Percentiles rank a stretch among this genome's conserved stretches.
These are phyloP conservation scores for Suhomyces choctaworum DNA, from an alignment of 1,139 yeast species.

Conservation along the genomic window DNA sequence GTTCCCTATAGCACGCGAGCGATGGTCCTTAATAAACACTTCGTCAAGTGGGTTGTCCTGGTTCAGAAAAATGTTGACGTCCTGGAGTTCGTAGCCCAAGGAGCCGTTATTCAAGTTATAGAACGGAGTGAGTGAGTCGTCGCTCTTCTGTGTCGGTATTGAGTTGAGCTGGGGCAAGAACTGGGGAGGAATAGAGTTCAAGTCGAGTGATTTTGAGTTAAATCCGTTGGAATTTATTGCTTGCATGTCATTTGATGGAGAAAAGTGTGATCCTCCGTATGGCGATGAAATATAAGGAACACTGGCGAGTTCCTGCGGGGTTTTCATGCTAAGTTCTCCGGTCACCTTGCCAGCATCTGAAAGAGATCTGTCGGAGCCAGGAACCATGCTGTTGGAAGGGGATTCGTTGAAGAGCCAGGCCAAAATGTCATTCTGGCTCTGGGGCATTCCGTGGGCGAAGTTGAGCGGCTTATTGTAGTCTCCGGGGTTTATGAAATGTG, in stretches of 20 bases:
- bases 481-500: not conserved
- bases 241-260: slow-evolving; percentile 2
- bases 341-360: not conserved
- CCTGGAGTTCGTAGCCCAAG: slow-evolving; percentile 26
- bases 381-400: slow-evolving; percentile 9
- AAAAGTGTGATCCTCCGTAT: slow-evolving; percentile 8
- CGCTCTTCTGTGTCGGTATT: slow-evolving; percentile 3
- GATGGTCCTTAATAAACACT: slow-evolving; percentile 21
- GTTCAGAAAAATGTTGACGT: slow-evolving; percentile 38
- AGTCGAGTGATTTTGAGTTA: not conserved
- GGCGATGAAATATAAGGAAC: slow-evolving; percentile 6
- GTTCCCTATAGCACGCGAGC: slow-evolving; percentile 3
- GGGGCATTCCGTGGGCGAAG: slow-evolving; percentile 11
- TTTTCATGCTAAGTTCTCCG: slow-evolving; percentile 1
- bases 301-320: slow-evolving; percentile 4
- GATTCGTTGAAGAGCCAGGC: slow-evolving; percentile 43
- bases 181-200: slow-evolving; percentile 1
- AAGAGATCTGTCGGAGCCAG: not conserved
- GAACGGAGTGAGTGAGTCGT: slow-evolving; percentile 8
- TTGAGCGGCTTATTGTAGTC: not conserved
- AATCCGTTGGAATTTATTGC: not conserved
- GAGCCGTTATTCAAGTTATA: slow-evolving; percentile 12
- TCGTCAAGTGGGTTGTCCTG: slow-evolving; percentile 45
- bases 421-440: slow-evolving; percentile 37
- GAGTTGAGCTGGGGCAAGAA: slow-evolving; percentile 1